phyloP scores from a whole-genome alignment of 768 basidiomycete genomes.

The Lactifluus piperatus region DNA sequence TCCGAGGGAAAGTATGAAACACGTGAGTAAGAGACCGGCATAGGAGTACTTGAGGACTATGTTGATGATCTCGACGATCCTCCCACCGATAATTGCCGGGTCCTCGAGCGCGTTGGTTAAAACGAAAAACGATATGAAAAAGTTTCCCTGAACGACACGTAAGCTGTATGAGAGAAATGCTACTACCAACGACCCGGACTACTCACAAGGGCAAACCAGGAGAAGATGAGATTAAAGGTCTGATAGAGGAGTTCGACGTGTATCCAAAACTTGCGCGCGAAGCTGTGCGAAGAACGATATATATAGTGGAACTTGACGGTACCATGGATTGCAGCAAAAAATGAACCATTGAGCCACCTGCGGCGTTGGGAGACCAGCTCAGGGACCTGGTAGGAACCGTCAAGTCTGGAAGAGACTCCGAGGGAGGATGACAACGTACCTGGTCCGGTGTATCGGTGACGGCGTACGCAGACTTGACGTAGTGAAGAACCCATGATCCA shows the following conservation, averaged over 20 bases:
- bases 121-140: constrained; percentile 82
- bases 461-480: constrained; percentile 90
- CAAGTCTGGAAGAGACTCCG: not conserved
- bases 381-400: constrained; percentile 45
- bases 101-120: constrained; percentile 70
- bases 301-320: constrained; percentile 92
- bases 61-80: constrained; percentile 65
- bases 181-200: not conserved
- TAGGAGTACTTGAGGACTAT: constrained; percentile 79
- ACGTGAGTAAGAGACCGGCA: constrained; percentile 76
- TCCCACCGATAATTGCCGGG: constrained; percentile 40
- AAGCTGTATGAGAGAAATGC: not conserved
- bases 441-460: constrained; percentile 92
- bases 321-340: constrained; percentile 94
- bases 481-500: constrained; percentile 87
- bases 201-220: constrained; percentile 79
- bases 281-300: constrained; percentile 79
- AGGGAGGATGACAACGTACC: constrained; percentile 31
- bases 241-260: constrained; percentile 93
- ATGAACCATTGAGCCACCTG: constrained; percentile 95
- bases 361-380: constrained; percentile 93
- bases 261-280: constrained; percentile 86
- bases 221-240: constrained; percentile 81
- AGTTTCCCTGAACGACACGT: constrained; percentile 52
- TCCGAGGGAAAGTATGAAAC: constrained; percentile 81